Evolutionary conservation across 805 yeast species (phyloP), one percentile per base, ranked within the genome.

Genomic region (Candida sphagnicola): DNA sequence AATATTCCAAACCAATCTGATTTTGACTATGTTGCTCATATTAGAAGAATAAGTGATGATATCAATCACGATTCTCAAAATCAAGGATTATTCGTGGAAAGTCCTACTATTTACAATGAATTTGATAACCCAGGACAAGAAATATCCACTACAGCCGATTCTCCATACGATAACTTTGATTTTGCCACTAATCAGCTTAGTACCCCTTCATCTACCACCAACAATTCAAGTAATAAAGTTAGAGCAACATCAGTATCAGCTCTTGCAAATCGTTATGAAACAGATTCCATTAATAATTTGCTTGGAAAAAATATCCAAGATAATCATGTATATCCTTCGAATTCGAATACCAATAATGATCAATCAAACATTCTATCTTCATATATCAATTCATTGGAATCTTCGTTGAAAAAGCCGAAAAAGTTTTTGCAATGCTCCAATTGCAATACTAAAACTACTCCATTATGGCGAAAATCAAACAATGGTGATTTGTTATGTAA

Each of bases 11-110:
- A 46, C 42, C 45, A 56, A 28, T 72, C 67, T 34, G 72, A 66
- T 33, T 69, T 69, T 45, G 74, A 69, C 50, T 68, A 69, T 44
- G 72, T 68, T 24, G 72, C 71, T 8, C 74, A 68, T 43, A 69
- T 69, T 18, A 50, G 72, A 31, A 53, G 62, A 31, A 65, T 68
- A 34, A 59, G 67, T 39, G 70, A 65, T 48, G 69, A 42, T 18
- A 39, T 19, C 15, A 36, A 25, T 11, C 12, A 15, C 12, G 26
- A 16, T 6, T 18, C 37, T 10, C 19, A 13, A 6, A 14, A 6
- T 6, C 8, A 29, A 16, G 29, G 29, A 5, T 26, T 26, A 26
- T 26, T 26, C 12, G 29, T 8, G 6, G 29, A 26, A 8, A 13
- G 15, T 26, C 29, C 29, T 12, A 10, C 5, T 26, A 8, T 26